Percentiles rank a stretch among this genome's conserved stretches.
Conservation (phyloP, 192 early-diverging fungal genomes). For the Gryganskiella cystojenkinii region DNA sequence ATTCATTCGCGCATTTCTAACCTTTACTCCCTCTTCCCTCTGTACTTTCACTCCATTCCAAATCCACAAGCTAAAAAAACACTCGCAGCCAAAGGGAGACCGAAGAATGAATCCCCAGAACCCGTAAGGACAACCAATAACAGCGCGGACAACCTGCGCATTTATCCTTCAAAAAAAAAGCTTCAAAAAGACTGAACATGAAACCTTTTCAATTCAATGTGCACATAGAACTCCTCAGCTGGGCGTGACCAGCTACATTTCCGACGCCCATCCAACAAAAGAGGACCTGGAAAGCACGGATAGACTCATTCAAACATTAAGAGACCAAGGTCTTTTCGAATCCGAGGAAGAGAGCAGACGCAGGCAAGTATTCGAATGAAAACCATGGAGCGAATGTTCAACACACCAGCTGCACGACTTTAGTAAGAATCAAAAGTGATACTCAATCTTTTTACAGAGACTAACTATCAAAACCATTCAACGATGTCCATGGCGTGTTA, state of each 20-base stretch:
- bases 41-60: neutral
- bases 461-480: neutral
- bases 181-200: too few species aligned
- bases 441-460: neutral
- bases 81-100: too few species aligned
- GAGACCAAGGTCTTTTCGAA: constrained; percentile 86
- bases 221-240: constrained; percentile 55
- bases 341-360: constrained; percentile 84
- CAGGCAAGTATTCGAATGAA: constrained; percentile 63
- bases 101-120: too few species aligned
- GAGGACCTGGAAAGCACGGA: constrained; percentile 79
- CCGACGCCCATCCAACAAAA: constrained; percentile 65
- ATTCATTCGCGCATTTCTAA: neutral
- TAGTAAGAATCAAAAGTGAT: constrained; percentile 6
- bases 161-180: too few species aligned
- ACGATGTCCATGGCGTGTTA: neutral
- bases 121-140: too few species aligned
- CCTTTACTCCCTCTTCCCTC: neutral
- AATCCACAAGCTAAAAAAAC: neutral
- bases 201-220: too few species aligned
- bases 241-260: constrained; percentile 89
- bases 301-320: constrained; percentile 75
- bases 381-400: constrained; percentile 12
- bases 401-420: too few species aligned
- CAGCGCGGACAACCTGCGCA: too few species aligned